Percentiles rank a stretch among this genome's conserved stretches.
These are phyloP conservation scores for Metschnikowia dekortorum DNA, from an alignment of 805 yeast genomes.

Conservation along the genomic window DNA sequence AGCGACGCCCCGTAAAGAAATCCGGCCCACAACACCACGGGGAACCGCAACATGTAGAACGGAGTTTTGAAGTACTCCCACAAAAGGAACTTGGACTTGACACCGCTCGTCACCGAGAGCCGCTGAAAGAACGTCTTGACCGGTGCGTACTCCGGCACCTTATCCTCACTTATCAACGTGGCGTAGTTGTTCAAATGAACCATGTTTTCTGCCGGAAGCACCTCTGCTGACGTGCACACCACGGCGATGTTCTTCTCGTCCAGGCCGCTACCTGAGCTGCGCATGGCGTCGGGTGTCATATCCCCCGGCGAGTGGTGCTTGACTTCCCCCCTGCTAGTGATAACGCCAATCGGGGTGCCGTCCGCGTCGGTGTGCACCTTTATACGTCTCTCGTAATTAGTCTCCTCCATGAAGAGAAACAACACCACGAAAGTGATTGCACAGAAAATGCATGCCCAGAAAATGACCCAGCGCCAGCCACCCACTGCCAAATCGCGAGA, in stretches of 20 bases:
- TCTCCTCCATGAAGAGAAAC: slow-evolving; percentile 16
- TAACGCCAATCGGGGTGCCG: slow-evolving; percentile 9
- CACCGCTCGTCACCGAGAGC: slow-evolving; percentile 12
- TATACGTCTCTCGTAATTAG: slow-evolving; percentile 14
- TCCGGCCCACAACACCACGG: slow-evolving; percentile 19
- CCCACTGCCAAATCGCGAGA: slow-evolving; percentile 5
- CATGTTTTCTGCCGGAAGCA: not conserved
- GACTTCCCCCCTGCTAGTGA: slow-evolving; percentile 8
- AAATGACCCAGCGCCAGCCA: slow-evolving; percentile 16
- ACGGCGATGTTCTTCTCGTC: not conserved
- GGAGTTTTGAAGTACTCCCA: slow-evolving; percentile 19
- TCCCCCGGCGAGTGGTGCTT: not conserved
- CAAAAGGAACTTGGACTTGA: slow-evolving; percentile 11
- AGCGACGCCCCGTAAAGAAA: slow-evolving; percentile 21
- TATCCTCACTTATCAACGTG: slow-evolving; percentile 6
- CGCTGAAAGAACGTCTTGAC: slow-evolving; percentile 11
- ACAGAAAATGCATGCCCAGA: slow-evolving; percentile 13
- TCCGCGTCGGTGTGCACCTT: slow-evolving; percentile 6
- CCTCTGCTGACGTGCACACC: not conserved
- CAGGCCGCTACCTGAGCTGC: not conserved
- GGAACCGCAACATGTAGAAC: slow-evolving; percentile 17
- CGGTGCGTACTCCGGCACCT: slow-evolving; percentile 5
- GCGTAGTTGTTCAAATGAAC: slow-evolving; percentile 8
- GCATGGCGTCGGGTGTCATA: too few species aligned
- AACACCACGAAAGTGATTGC: slow-evolving; percentile 9